Percentiles rank a stretch among this genome's conserved stretches.
Evolutionary conservation across 1,139 yeast genomes (phyloP).

Genomic region (Zygoascus sp.): DNA sequence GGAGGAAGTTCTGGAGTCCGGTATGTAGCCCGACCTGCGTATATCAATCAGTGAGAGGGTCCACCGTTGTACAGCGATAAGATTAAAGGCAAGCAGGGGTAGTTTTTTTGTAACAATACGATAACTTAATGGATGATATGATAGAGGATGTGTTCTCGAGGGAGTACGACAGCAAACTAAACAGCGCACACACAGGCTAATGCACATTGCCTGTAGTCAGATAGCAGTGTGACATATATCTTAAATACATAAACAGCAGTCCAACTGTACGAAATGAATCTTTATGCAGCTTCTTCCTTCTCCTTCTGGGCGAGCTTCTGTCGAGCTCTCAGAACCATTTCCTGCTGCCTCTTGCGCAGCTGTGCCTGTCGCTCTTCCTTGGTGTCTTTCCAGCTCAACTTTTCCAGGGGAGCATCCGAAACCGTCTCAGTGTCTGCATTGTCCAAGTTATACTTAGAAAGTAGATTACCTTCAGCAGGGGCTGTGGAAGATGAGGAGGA

Average conservation of each 20-base stretch:
- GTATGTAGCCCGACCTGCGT: neutral
- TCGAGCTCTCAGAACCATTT: constrained; percentile 50
- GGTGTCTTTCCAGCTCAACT: constrained; percentile 37
- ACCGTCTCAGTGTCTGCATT: constrained; percentile 10
- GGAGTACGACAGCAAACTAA: neutral
- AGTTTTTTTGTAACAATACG: neutral
- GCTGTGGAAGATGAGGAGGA: constrained; percentile 16
- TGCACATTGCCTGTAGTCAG: too few species aligned
- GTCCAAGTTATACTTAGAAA: constrained; percentile 6
- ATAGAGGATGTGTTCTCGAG: neutral
- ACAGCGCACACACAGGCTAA: too few species aligned
- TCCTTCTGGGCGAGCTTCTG: constrained; percentile 36
- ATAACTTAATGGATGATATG: neutral
- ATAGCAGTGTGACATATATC: neutral
- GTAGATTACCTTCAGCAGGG: constrained; percentile 1
- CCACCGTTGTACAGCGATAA: constrained; percentile 25
- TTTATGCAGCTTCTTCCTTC: constrained; percentile 4
- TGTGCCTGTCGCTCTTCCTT: constrained; percentile 41
- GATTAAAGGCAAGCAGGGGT: constrained; percentile 4
- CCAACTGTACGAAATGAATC: neutral
- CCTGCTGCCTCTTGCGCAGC: constrained; percentile 45
- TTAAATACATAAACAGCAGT: neutral
- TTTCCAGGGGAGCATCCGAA: constrained; percentile 16
- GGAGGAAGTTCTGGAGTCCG: neutral
- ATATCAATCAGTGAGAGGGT: constrained; percentile 20